Evolutionary conservation across 2,329 filamentous ascomycete genomes (phyloP).

Genomic region (Phoma sp.): DNA sequence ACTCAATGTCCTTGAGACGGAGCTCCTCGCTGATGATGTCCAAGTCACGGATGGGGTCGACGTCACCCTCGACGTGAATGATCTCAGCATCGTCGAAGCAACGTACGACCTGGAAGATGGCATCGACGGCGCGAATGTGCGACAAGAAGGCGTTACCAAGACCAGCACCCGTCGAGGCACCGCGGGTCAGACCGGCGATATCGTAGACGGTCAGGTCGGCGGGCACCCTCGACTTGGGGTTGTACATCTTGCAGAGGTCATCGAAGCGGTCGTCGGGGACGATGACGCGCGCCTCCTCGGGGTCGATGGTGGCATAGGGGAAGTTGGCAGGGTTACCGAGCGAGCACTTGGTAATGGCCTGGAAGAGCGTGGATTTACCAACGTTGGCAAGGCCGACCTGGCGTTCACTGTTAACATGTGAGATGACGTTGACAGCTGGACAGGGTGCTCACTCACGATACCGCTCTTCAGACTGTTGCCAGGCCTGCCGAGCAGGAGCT

Average conservation of each 20-base stretch:
- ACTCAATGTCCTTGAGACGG: constrained; percentile 98
- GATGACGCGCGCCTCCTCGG: constrained; percentile 96
- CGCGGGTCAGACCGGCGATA: constrained; percentile 94
- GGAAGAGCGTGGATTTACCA: constrained; percentile 98
- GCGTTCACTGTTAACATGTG: constrained; percentile 52
- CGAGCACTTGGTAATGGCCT: constrained; percentile 97
- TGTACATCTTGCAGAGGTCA: constrained; percentile 95
- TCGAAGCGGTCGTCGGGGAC: constrained; percentile 96
- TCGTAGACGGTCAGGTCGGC: constrained; percentile 98
- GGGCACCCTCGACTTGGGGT: constrained; percentile 95
- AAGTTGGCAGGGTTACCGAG: constrained; percentile 99
- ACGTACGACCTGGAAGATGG: constrained; percentile 95
- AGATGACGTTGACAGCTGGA: constrained; percentile 42
- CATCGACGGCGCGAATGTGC: constrained; percentile 97
- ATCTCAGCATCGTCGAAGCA: constrained; percentile 99
- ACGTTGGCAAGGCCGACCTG: constrained; percentile 99
- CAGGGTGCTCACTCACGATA: constrained; percentile 78
- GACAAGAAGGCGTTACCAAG: constrained; percentile 98
- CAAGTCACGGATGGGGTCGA: constrained; percentile 91
- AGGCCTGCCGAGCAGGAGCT: constrained; percentile 92
- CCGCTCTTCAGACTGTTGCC: constrained; percentile 99
- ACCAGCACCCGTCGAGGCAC: constrained; percentile 95
- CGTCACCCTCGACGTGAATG: constrained; percentile 98
- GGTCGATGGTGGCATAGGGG: constrained; percentile 98
- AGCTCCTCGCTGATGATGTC: constrained; percentile 97